Evolutionary conservation across 345 rosid species (phyloP), one percentile per base, ranked within the genome.

Genomic region (Schrenkiella parvula): DNA sequence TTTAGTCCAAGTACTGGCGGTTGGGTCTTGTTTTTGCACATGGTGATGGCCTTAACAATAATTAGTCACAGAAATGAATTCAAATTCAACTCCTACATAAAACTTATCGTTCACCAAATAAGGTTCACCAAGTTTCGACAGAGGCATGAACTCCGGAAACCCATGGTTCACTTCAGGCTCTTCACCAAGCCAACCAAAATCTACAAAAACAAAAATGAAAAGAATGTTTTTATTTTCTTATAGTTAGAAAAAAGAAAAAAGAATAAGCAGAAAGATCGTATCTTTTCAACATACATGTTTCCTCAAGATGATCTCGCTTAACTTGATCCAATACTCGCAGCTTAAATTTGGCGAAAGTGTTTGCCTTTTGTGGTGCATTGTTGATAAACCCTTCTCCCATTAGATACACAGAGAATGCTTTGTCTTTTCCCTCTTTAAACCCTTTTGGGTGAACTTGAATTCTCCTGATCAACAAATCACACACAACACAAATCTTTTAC

Each of bases 1-100:
- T n/a, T n/a, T n/a, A n/a, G n/a, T n/a, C n/a, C n/a, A n/a, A n/a
- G n/a, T n/a, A n/a, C n/a, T n/a, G n/a, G n/a, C n/a, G n/a, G n/a
- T n/a, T n/a, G n/a, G n/a, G n/a, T n/a, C n/a, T n/a, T n/a, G n/a
- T n/a, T n/a, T n/a, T n/a, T n/a, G n/a, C n/a, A n/a, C n/a, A n/a
- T n/a, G n/a, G n/a, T n/a, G n/a, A n/a, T n/a, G n/a, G n/a, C n/a
- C n/a, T n/a, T n/a, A n/a, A n/a, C n/a, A n/a, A n/a, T n/a, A n/a
- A n/a, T n/a, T n/a, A 22, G 39, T 34, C n/a, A 12, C 1, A 38
- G 68, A 70, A 37, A 70, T 50, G 43, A 60, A 21, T 34, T 59
- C 48, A 37, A 70, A 58, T 2, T 70, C 74, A 70, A 70, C 67
- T 58, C 74, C 74, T 13, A 70, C 66, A 23, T 25, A 59, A 1